Base-by-base conservation (phyloP, 352 stramenopile genomes). In the Globisporangium viniferum region DNA sequence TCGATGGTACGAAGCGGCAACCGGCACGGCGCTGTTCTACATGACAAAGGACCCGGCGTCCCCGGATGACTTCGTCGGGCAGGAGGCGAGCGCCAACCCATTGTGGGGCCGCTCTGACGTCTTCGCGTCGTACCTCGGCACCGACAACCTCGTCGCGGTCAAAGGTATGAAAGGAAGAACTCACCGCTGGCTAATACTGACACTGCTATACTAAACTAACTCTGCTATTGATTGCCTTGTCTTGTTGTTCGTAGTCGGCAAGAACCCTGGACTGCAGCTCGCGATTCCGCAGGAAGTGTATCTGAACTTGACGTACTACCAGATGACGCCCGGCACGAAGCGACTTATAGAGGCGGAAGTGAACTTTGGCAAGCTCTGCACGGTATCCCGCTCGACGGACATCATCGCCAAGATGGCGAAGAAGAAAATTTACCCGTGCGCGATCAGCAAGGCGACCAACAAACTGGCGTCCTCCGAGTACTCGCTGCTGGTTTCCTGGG, bases 1-100 rank as follows among this genome's bases (percentile, higher is more conserved):
- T 35, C 79, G 93, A 0, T 98, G 94, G 94, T 98, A 97, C 67
- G 92, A 98, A 67, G 76, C 85, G 15, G 51, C 70, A 2, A 76
- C 75, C 1, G 89, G 77, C n/a, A 92, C 83, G 14, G 87, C 76
- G n/a, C 69, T 98, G 9, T 98, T 98, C 62, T 91, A 95, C 72
- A 66, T 98, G 29, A 96, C 91, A 29, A 86, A 87, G 58, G 83
- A 95, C 44, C 86, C 89, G 22, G 73, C 84, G 4, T 72, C 77
- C 6, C 62, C 78, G 0, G 75, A 93, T 57, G 74, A 83, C 9
- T 96, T 95, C 65, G 78, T 92, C 0, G 75, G 66, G 1, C 78
- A 81, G 18, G 48, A 65, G 49, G 59, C 67, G 58, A 61, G 67
- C 3, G 41, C 57, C 9, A 70, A 63, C 27, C 73, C 57, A 9